Conservation (phyloP, 306 rosid species). For the Nissolia schottii region DNA sequence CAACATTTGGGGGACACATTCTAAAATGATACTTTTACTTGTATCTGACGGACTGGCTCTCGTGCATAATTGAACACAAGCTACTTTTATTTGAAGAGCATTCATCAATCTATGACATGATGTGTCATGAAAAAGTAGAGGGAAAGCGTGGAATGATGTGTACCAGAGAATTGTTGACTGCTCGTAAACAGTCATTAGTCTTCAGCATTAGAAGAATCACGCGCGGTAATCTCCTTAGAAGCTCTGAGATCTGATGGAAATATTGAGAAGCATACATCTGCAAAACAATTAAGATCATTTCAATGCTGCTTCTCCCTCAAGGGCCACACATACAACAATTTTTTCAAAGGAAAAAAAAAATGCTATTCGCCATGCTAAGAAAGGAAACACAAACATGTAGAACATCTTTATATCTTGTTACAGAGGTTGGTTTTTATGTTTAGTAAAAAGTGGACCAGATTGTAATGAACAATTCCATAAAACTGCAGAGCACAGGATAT, state of each 20-base stretch:
- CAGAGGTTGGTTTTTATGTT: conserved; percentile 5
- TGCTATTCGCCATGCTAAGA: background rate
- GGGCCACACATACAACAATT: background rate
- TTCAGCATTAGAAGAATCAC: conserved; percentile 93
- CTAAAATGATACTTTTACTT: background rate
- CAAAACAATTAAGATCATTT: conserved; percentile 30
- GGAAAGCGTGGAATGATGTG: conserved; percentile 16
- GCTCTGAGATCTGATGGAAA: conserved; percentile 88
- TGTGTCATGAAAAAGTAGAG: conserved; percentile 16
- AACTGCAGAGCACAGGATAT: background rate
- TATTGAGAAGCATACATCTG: conserved; percentile 96
- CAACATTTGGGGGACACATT: background rate
- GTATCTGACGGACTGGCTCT: background rate
- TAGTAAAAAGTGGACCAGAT: background rate
- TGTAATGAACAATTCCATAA: conserved; percentile 18
- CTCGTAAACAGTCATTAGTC: conserved; percentile 92
- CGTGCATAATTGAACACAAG: conserved; percentile 8
- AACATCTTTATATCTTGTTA: background rate
- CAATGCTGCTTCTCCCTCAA: conserved; percentile 8
- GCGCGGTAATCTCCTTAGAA: conserved; percentile 84
- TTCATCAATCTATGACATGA: conserved; percentile 5
- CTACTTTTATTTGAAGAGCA: conserved; percentile 20
- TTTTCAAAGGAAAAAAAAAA: background rate
- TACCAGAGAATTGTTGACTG: conserved; percentile 91
- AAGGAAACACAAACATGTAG: conserved; percentile 7